Conservation (phyloP, 306 rosid genomes). For the apple (Malus domestica) region DNA sequence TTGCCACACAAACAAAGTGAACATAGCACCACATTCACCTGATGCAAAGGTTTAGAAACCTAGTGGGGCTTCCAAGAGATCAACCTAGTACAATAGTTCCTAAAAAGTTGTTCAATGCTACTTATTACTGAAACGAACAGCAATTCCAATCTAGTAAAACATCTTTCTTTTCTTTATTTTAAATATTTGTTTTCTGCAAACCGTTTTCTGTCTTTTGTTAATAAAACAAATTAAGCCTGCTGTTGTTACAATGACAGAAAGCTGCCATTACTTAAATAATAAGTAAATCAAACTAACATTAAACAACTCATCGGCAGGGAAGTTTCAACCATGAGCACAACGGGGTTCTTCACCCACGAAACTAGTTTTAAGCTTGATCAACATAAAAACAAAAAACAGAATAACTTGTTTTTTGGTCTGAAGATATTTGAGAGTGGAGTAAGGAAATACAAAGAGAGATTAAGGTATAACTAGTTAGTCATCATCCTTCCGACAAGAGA, state of each 20-base stretch:
- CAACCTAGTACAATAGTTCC: neutral
- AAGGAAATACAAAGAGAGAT: no score
- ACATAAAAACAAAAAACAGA: neutral
- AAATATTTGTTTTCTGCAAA: neutral
- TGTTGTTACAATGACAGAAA: neutral
- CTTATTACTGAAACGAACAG: neutral
- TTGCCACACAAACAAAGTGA: neutral
- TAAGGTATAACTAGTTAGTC: neutral
- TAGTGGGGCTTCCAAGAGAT: neutral
- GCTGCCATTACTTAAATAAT: neutral
- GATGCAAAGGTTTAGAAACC: constrained; percentile 2
- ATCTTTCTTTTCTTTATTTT: neutral
- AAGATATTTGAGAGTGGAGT: no score
- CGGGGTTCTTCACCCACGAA: neutral
- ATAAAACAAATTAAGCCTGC: neutral
- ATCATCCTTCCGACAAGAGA: neutral
- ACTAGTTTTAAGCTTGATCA: neutral
- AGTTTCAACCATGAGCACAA: neutral
- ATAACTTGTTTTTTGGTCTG: neutral
- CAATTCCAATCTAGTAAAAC: neutral
- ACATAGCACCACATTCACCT: neutral
- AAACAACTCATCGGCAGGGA: neutral
- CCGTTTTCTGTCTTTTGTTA: neutral
- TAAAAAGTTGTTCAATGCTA: neutral
- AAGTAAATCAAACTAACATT: neutral